These are phyloP conservation scores for Cavenderia fasciculata DNA, from an alignment of 78 protist species.

Conservation along the genomic window DNA sequence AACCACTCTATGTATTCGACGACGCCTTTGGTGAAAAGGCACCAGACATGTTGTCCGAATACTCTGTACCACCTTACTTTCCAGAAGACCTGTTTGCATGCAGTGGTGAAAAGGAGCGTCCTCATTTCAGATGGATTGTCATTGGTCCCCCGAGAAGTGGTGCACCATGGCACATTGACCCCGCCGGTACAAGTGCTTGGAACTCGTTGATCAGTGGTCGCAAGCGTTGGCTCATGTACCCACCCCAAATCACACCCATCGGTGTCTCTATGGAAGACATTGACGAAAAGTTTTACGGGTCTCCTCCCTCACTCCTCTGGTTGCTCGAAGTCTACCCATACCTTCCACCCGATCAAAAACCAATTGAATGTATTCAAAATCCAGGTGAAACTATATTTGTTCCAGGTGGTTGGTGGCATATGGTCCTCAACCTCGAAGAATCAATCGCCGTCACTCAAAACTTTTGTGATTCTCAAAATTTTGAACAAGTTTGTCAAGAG, in stretches of 20 bases:
- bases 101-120: conserved; percentile 32
- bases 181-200: conserved; percentile 82
- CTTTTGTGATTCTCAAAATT: conserved; percentile 76
- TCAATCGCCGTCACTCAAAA: conserved; percentile 90
- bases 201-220: conserved; percentile 50
- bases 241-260: conserved; percentile 64
- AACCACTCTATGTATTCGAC: conserved; percentile 80
- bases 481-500: conserved; percentile 57
- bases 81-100: conserved; percentile 66
- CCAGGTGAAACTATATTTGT: conserved; percentile 84
- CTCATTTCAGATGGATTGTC: conserved; percentile 77
- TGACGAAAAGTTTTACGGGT: conserved; percentile 44
- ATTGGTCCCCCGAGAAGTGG: conserved; percentile 78
- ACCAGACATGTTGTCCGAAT: conserved; percentile 41
- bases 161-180: conserved; percentile 82
- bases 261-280: conserved; percentile 31
- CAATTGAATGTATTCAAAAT: conserved; percentile 72
- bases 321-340: conserved; percentile 70
- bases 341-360: conserved; percentile 63
- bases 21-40: conserved; percentile 72
- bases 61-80: conserved; percentile 39
- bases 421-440: conserved; percentile 82
- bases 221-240: conserved; percentile 81
- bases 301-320: conserved; percentile 69
- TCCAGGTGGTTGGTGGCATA: conserved; percentile 87